Evolutionary conservation across 805 yeast species (phyloP).

Genomic region (Scheffersomyces ergatensis): DNA sequence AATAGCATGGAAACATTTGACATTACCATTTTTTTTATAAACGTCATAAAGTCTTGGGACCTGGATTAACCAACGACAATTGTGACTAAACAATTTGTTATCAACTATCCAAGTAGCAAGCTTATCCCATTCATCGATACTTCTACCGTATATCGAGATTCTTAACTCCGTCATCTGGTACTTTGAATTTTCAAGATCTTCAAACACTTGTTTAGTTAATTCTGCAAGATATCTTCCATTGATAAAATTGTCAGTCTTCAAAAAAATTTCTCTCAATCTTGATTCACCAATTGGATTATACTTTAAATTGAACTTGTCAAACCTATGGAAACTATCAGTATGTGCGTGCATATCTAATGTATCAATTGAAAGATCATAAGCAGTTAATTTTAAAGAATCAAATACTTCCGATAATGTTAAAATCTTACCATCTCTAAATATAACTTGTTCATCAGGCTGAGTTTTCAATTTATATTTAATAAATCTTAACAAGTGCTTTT

Average conservation of each 20-base stretch:
- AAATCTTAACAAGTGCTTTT: slow-evolving; percentile 90
- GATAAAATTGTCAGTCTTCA: slow-evolving; percentile 92
- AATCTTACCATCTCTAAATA: slow-evolving; percentile 87
- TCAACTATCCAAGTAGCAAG: slow-evolving; percentile 94
- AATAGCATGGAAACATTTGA: slow-evolving; percentile 71
- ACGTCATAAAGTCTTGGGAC: slow-evolving; percentile 91
- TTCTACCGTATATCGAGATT: slow-evolving; percentile 90
- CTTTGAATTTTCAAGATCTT: slow-evolving; percentile 90
- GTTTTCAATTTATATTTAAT: slow-evolving; percentile 93
- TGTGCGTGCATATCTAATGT: slow-evolving; percentile 99
- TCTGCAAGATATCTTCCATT: slow-evolving; percentile 89
- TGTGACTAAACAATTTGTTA: slow-evolving; percentile 85
- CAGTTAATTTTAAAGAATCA: slow-evolving; percentile 84
- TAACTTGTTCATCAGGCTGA: slow-evolving; percentile 83
- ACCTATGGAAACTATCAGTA: slow-evolving; percentile 95
- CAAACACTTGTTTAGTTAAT: slow-evolving; percentile 87
- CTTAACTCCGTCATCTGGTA: slow-evolving; percentile 98
- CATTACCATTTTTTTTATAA: slow-evolving; percentile 74
- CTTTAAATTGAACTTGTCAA: slow-evolving; percentile 94
- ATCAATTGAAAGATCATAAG: slow-evolving; percentile 93
- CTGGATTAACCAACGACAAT: slow-evolving; percentile 96
- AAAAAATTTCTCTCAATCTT: slow-evolving; percentile 89
- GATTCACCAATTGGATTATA: slow-evolving; percentile 99
- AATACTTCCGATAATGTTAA: slow-evolving; percentile 88
- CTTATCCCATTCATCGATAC: slow-evolving; percentile 90